phyloP scores from a whole-genome alignment of 2,329 filamentous ascomycete species.

The Penicillium sp. region DNA sequence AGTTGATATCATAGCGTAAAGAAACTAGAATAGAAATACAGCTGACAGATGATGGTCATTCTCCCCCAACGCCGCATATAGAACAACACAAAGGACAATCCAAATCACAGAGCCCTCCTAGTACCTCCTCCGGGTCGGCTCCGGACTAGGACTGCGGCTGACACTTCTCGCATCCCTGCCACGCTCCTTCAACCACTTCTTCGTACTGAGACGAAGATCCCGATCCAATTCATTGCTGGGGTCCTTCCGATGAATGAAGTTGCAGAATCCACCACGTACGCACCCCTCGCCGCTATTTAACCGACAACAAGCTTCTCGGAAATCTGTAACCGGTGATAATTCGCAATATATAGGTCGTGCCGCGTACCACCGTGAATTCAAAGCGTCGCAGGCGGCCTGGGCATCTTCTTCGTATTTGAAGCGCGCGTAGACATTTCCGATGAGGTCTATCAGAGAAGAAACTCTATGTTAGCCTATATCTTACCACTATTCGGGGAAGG shows the following conservation, averaged over 20 bases:
- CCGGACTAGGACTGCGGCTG: slow-evolving; percentile 74
- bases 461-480: too few species aligned
- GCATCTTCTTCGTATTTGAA: slow-evolving; percentile 99
- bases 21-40: too few species aligned
- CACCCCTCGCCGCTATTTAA: slow-evolving; percentile 92
- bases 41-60: too few species aligned
- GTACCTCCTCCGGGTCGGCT: slow-evolving; percentile 65
- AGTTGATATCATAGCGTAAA: too few species aligned
- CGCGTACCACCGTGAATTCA: slow-evolving; percentile 95
- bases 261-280: slow-evolving; percentile 93
- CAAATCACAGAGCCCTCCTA: slow-evolving; percentile 32
- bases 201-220: slow-evolving; percentile 77
- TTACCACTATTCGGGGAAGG: too few species aligned
- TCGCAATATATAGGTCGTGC: slow-evolving; percentile 97
- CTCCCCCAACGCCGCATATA: slow-evolving; percentile 19
- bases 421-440: slow-evolving; percentile 96
- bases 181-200: slow-evolving; percentile 87
- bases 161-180: slow-evolving; percentile 76
- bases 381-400: slow-evolving; percentile 82
- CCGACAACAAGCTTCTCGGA: slow-evolving; percentile 91
- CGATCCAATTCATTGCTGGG: slow-evolving; percentile 82
- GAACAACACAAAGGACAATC: slow-evolving; percentile 7
- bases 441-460: slow-evolving; percentile 58
- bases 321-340: slow-evolving; percentile 91
- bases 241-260: slow-evolving; percentile 98